Evolutionary conservation across 352 stramenopile species (phyloP).

Genomic region (Thalassiosira hispida): DNA sequence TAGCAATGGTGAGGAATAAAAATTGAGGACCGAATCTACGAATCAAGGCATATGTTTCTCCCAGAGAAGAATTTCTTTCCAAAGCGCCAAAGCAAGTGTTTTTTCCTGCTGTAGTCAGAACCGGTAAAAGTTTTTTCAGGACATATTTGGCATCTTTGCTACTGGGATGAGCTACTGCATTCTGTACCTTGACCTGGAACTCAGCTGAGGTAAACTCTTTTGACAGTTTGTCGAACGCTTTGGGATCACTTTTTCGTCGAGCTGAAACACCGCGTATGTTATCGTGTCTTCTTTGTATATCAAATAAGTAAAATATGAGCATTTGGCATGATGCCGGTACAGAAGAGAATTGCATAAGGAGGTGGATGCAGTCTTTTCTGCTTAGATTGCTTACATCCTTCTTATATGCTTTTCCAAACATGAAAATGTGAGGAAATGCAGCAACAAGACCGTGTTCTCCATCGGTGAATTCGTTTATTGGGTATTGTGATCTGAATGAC

Average conservation of each 20-base stretch:
- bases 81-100: constrained; percentile 33
- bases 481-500: constrained; percentile 16
- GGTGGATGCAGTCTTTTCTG: constrained; percentile 25
- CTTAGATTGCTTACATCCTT: constrained; percentile 10
- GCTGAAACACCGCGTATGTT: constrained; percentile 16
- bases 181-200: constrained; percentile 34
- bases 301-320: constrained; percentile 46
- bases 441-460: constrained; percentile 9
- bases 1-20: constrained; percentile 18
- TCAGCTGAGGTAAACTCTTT: constrained; percentile 11
- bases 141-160: constrained; percentile 36
- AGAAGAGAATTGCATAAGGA: constrained; percentile 29
- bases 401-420: constrained; percentile 32
- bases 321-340: neutral
- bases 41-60: constrained; percentile 28
- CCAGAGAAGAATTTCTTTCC: constrained; percentile 25
- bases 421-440: constrained; percentile 29
- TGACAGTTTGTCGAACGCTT: constrained; percentile 23
- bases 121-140: constrained; percentile 20
- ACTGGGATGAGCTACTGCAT: constrained; percentile 31
- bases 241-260: neutral
- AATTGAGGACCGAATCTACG: constrained; percentile 33
- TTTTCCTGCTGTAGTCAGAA: constrained; percentile 37
- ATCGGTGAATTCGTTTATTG: constrained; percentile 39
- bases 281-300: constrained; percentile 21